phyloP scores from a whole-genome alignment of 805 yeast species.

The Metschnikowia reukaufii region DNA sequence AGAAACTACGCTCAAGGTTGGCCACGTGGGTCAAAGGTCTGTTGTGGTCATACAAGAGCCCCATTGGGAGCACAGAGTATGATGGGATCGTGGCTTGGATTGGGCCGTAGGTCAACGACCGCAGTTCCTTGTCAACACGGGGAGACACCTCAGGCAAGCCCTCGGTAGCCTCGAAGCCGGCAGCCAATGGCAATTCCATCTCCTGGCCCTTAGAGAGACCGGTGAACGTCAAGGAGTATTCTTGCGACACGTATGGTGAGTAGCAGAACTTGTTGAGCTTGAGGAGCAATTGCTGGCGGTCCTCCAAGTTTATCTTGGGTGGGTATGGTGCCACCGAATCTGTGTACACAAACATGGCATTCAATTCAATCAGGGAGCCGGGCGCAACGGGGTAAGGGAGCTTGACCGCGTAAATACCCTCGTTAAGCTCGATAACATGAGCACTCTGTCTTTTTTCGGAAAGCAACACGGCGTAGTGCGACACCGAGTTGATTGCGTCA shows the following conservation, averaged over 20 bases:
- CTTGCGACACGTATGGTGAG: constrained; percentile 59
- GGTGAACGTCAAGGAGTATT: constrained; percentile 44
- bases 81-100: constrained; percentile 43
- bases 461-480: constrained; percentile 43
- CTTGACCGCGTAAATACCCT: constrained; percentile 40
- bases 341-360: constrained; percentile 49
- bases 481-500: constrained; percentile 40
- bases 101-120: constrained; percentile 57
- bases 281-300: constrained; percentile 58
- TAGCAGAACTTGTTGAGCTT: constrained; percentile 55
- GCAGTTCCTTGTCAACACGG: constrained; percentile 37
- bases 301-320: constrained; percentile 54
- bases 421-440: constrained; percentile 22
- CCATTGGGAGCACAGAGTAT: constrained; percentile 47
- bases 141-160: constrained; percentile 36
- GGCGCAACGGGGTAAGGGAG: constrained; percentile 72
- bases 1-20: constrained; percentile 66
- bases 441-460: constrained; percentile 27
- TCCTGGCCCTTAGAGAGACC: constrained; percentile 51
- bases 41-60: constrained; percentile 62
- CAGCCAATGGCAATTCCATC: constrained; percentile 31
- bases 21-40: constrained; percentile 62
- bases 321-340: constrained; percentile 62
- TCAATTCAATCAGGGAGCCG: constrained; percentile 49
- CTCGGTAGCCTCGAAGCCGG: constrained; percentile 14